Percentiles rank a stretch among this genome's conserved stretches.
These are phyloP conservation scores for Aureobasidium lini DNA, from an alignment of 2,329 filamentous ascomycete genomes.

Conservation along the genomic window DNA sequence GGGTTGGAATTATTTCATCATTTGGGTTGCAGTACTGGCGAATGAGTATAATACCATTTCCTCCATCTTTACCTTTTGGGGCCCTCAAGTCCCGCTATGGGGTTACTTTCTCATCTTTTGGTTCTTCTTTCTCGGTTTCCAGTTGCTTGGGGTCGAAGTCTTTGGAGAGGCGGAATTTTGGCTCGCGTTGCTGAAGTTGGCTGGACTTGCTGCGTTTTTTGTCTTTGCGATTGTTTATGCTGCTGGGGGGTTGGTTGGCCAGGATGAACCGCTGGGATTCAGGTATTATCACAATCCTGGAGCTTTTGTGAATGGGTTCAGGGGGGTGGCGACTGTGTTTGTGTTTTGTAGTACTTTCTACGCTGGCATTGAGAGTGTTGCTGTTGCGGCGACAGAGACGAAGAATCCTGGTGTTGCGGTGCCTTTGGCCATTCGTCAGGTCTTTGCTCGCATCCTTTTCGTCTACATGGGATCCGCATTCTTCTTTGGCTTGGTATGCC, in stretches of 20 bases:
- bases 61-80: conserved; percentile 61
- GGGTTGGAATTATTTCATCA: conserved; percentile 66
- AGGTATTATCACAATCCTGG: conserved; percentile 35
- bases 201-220: conserved; percentile 32
- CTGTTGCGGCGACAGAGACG: conserved; percentile 46
- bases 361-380: conserved; percentile 45
- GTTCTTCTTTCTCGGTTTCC: conserved; percentile 31
- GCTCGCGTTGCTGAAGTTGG: conserved; percentile 35
- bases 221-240: conserved; percentile 35
- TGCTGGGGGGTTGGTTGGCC: conserved; percentile 24
- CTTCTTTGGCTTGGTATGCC: conserved; percentile 68
- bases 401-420: conserved; percentile 42
- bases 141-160: conserved; percentile 33
- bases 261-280: conserved; percentile 24
- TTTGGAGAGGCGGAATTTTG: conserved; percentile 40
- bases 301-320: conserved; percentile 33
- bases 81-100: conserved; percentile 39
- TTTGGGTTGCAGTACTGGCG: conserved; percentile 58
- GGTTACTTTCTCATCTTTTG: conserved; percentile 37
- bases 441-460: conserved; percentile 34
- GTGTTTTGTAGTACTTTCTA: conserved; percentile 41
- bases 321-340: conserved; percentile 35
- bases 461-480: conserved; percentile 65
- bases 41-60: conserved; percentile 66
- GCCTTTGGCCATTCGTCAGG: conserved; percentile 26